Conservation (phyloP, 495 filamentous ascomycete species). For the Xylaria flabelliformis region DNA sequence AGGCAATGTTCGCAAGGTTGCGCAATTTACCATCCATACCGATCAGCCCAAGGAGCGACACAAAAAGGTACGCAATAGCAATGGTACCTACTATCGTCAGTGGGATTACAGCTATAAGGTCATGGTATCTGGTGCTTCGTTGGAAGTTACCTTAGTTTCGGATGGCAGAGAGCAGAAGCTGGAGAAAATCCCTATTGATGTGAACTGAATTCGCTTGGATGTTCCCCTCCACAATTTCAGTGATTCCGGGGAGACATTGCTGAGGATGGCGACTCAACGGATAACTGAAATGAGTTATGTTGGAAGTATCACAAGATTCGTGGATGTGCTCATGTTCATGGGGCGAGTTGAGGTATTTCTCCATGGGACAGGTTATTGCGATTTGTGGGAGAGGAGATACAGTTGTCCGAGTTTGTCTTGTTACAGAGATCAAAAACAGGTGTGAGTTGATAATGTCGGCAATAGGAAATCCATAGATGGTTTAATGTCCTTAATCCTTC, state of each 20-base stretch:
- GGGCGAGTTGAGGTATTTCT: too few relatives aligned
- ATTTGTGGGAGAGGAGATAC: neutral
- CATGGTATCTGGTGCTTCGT: slow-evolving; percentile 4
- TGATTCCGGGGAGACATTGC: neutral
- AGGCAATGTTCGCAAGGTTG: neutral
- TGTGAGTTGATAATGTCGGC: neutral
- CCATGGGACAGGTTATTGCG: neutral
- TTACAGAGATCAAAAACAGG: neutral
- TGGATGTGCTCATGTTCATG: neutral
- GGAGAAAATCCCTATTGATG: neutral
- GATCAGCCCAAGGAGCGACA: neutral
- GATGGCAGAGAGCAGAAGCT: slow-evolving; percentile 1
- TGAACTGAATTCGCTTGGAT: neutral
- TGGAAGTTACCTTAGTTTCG: neutral
- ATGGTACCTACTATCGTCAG: neutral
- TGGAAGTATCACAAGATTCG: neutral
- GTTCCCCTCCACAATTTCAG: too few relatives aligned
- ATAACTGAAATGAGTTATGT: neutral
- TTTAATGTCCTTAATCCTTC: neutral
- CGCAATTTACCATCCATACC: neutral
- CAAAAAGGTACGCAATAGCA: neutral
- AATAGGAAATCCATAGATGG: neutral
- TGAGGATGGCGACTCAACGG: neutral
- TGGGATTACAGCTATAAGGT: neutral
- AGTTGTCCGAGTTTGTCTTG: neutral